phyloP scores from a whole-genome alignment of 305 asterid genomes.

The Fraxinus baroniana region DNA sequence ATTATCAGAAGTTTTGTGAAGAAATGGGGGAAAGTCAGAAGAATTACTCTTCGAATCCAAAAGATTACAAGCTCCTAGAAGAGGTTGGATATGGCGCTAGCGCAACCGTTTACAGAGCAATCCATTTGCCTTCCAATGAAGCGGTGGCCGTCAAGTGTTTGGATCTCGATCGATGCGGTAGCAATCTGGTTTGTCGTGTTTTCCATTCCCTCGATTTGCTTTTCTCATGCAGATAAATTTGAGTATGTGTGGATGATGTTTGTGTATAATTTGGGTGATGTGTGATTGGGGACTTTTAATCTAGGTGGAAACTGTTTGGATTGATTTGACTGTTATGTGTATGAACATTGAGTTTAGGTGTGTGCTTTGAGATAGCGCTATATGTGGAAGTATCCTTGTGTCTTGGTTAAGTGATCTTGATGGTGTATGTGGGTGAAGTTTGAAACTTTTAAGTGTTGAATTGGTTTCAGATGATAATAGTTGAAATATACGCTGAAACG shows the following conservation, averaged over 20 bases:
- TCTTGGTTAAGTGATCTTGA: constrained; percentile 15
- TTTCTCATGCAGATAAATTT: constrained; percentile 9
- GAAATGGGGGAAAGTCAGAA: constrained; percentile 46
- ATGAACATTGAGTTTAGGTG: background rate
- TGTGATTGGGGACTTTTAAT: constrained; percentile 22
- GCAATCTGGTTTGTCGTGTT: constrained; percentile 75
- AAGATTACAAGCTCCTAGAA: constrained; percentile 77
- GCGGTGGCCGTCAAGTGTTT: constrained; percentile 90
- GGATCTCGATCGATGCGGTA: constrained; percentile 99
- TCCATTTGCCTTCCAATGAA: constrained; percentile 78
- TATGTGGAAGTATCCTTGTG: constrained; percentile 12
- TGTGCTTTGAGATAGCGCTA: constrained; percentile 27
- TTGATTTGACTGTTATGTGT: constrained; percentile 26
- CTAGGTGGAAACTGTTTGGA: constrained; percentile 24
- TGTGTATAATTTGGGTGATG: constrained; percentile 15
- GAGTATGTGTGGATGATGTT: background rate
- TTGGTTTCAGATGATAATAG: constrained; percentile 18
- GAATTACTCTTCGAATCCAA: constrained; percentile 65
- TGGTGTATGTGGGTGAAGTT: constrained; percentile 16
- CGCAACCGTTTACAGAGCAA: constrained; percentile 92
- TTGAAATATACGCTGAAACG: background rate
- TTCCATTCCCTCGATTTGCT: background rate
- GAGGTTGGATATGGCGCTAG: constrained; percentile 96
- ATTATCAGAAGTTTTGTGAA: constrained; percentile 24
- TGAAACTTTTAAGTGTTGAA: constrained; percentile 22